Evolutionary conservation across 2,329 filamentous ascomycete genomes (phyloP), one percentile per base, ranked within the genome.

Genomic region (Calonectria henricotiae): DNA sequence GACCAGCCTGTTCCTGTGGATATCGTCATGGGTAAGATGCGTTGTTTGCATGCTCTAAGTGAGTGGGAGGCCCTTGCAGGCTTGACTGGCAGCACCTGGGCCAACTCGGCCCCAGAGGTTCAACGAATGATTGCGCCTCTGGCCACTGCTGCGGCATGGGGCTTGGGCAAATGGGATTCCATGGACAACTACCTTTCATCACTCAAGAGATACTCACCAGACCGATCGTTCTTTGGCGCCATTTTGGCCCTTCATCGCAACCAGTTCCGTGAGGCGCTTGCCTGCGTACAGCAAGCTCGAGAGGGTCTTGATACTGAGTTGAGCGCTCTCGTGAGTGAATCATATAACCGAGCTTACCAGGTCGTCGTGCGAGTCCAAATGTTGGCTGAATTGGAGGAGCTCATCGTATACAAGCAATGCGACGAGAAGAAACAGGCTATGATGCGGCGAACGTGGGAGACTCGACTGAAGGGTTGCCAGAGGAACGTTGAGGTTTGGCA

Each of bases 21-120:
- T 70, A 94, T 99, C 65, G 95, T 97, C 39, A 98, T 99, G 95
- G 96, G 96, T 75, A 99, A 99, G 84, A 99, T 99, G 96, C 92
- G 96, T 58, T 99, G 96, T 87, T 85, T 98, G 73, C 96, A 99
- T 80, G 97, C 96, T 9, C 88, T 99, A 41, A 96, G 96, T 71
- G 96, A 99, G 82, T 99, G 96, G 96, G 97, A 98, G 75, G 91
- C 94, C 4, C 87, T 99, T 17, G 97, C 96, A 0, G 91, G 91
- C 60, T 87, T 99, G 65, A 96, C 95, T 0, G 93, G 97, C 79
- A 95, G 95, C 79, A 97, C 96, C 62, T 99, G 96, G 96, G 90
- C 93, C 75, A 95, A 95, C 80, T 96, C 96, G 8, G 91, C 92
- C 5, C 89, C 93, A 5, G 96, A 98, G 72, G 92, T 98, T 69